These are phyloP conservation scores for Amylocystis lapponica DNA, from an alignment of 768 basidiomycete species.

Conservation along the genomic window DNA sequence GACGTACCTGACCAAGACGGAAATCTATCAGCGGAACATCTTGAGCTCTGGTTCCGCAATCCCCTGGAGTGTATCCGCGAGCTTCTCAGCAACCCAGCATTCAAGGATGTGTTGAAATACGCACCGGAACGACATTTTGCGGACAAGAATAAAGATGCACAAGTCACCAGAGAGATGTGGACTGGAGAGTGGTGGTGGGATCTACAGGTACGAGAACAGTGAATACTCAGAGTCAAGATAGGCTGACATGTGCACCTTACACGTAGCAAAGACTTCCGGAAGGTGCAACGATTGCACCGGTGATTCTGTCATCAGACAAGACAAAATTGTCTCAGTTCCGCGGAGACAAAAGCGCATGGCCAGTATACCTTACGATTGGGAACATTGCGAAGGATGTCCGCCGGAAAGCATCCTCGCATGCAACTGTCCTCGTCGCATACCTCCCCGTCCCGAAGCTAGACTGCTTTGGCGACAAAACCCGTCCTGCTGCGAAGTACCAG, in stretches of 20 bases:
- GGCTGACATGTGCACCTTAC: constrained; percentile 22
- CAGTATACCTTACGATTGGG: constrained; percentile 26
- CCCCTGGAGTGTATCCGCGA: constrained; percentile 28
- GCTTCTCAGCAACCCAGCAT: constrained; percentile 24
- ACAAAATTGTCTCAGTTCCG: no score
- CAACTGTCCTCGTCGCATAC: constrained; percentile 21
- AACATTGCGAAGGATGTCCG: constrained; percentile 21
- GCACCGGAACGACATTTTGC: constrained; percentile 7
- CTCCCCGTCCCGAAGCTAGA: constrained; percentile 25
- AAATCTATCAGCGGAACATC: constrained; percentile 5
- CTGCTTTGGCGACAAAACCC: constrained; percentile 10
- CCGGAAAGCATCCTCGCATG: constrained; percentile 10
- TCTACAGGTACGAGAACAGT: constrained; percentile 20
- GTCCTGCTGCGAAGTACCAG: constrained; percentile 15
- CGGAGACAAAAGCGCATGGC: constrained; percentile 33
- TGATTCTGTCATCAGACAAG: no score
- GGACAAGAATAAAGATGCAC: constrained; percentile 13
- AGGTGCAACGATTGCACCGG: no score
- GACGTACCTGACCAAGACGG: constrained; percentile 11
- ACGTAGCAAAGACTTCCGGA: constrained; percentile 25
- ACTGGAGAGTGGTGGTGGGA: constrained; percentile 23
- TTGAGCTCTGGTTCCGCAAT: constrained; percentile 22
- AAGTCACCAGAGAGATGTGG: constrained; percentile 21
- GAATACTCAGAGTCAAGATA: no score
- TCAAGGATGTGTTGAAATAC: constrained; percentile 24